Conservation (phyloP, 2,329 filamentous ascomycete species). For the Pestalotiopsis sp. region DNA sequence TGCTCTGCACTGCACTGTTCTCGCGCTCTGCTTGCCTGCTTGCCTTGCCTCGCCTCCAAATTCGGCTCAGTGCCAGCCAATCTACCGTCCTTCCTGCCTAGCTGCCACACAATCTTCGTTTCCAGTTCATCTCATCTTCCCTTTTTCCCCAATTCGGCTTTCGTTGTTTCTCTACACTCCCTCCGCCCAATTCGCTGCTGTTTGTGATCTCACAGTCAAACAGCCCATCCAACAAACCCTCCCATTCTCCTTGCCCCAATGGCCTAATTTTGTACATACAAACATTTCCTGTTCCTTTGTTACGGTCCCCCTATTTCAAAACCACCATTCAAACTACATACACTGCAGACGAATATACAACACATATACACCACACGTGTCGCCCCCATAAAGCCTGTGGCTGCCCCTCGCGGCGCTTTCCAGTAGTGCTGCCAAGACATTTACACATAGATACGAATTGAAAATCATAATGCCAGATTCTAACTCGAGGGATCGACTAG, state of each 20-base stretch:
- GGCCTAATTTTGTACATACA: not conserved
- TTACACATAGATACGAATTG: not conserved
- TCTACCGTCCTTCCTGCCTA: not conserved
- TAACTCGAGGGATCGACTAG: not conserved
- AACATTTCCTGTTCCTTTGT: not conserved
- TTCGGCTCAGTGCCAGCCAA: not conserved
- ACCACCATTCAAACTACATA: not conserved
- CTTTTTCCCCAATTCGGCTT: not conserved
- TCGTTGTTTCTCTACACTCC: not conserved
- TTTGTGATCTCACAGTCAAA: not conserved
- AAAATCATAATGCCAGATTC: constrained; percentile 2
- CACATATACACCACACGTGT: not conserved
- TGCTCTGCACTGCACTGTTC: not conserved
- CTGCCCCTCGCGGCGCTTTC: not conserved
- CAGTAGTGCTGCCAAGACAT: not conserved
- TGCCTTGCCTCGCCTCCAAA: not conserved
- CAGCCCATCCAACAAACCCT: not conserved
- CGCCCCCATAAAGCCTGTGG: not conserved
- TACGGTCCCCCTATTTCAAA: not conserved
- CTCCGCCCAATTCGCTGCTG: not conserved
- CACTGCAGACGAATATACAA: not conserved
- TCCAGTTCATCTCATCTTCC: not conserved
- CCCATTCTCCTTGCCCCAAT: not conserved
- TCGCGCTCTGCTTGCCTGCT: not conserved
- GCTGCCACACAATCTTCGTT: not conserved